These are phyloP conservation scores for Leishmania martiniquensis DNA, from an alignment of 208 protist genomes.

Conservation along the genomic window DNA sequence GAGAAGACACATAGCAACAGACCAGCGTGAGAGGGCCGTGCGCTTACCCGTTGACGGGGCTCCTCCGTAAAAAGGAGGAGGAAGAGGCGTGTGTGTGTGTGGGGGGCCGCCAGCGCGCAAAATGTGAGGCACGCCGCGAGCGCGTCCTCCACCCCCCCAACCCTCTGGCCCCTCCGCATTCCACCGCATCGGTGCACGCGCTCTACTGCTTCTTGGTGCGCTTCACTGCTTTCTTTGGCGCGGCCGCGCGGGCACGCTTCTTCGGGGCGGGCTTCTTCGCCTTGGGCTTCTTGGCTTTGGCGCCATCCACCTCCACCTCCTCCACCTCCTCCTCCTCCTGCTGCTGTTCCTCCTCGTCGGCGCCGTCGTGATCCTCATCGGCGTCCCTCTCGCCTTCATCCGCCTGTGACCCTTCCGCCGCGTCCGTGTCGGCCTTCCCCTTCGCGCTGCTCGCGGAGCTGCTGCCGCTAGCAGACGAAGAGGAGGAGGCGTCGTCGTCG, in stretches of 20 bases:
- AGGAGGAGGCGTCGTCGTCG: constrained; percentile 26
- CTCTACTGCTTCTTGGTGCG: constrained; percentile 48
- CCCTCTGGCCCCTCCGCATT: too few species aligned
- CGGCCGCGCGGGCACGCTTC: constrained; percentile 39
- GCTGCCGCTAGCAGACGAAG: constrained; percentile 29
- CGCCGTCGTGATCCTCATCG: constrained; percentile 9
- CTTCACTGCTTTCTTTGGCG: constrained; percentile 53
- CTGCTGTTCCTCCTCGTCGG: constrained; percentile 15
- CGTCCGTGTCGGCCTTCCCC: constrained; percentile 7
- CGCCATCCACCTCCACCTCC: constrained; percentile 20
- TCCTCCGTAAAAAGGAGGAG: not conserved
- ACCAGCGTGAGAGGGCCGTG: not conserved
- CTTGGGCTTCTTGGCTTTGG: constrained; percentile 27
- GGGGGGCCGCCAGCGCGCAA: not conserved
- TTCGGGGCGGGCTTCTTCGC: constrained; percentile 15
- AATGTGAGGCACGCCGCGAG: too few species aligned
- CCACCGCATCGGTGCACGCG: not conserved
- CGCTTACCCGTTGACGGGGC: too few species aligned
- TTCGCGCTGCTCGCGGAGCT: constrained; percentile 1
- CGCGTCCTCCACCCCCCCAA: not conserved
- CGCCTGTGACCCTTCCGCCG: constrained; percentile 3
- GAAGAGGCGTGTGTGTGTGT: not conserved
- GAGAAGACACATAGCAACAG: not conserved
- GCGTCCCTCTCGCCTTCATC: constrained; percentile 6
- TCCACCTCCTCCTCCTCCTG: constrained; percentile 13